These are phyloP conservation scores for Ophiostoma tasmaniense DNA, from an alignment of 2,329 filamentous ascomycete species.

Conservation along the genomic window DNA sequence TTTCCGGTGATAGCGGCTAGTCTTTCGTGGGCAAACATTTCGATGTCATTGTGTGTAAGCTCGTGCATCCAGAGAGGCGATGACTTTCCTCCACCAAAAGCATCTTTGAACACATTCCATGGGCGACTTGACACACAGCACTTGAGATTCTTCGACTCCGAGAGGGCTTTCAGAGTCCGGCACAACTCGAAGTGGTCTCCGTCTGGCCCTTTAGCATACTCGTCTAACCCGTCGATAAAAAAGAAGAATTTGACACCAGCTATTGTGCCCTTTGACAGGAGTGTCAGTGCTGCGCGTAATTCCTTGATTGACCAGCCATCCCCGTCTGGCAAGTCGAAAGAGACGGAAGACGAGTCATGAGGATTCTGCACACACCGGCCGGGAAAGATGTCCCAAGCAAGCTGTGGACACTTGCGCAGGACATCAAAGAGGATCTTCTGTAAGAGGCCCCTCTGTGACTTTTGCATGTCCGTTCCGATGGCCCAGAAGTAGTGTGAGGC, in stretches of 20 bases:
- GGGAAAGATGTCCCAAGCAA: slow-evolving; percentile 1
- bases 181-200: background rate
- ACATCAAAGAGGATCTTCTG: slow-evolving; percentile 12
- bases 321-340: background rate
- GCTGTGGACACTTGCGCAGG: slow-evolving; percentile 8
- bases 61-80: slow-evolving; percentile 2
- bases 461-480: slow-evolving; percentile 9
- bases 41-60: slow-evolving; percentile 4
- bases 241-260: slow-evolving; percentile 4
- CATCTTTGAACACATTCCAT: slow-evolving; percentile 9
- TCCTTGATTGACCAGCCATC: background rate
- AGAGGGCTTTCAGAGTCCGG: background rate
- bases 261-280: background rate
- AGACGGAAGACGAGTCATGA: background rate
- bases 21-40: background rate
- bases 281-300: background rate
- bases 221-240: slow-evolving; percentile 16
- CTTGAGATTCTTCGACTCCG: slow-evolving; percentile 3
- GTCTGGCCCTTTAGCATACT: background rate
- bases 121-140: slow-evolving; percentile 13
- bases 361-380: background rate
- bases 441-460: slow-evolving; percentile 10
- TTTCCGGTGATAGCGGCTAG: background rate
- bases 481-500: slow-evolving; percentile 14
- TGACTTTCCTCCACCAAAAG: background rate